Evolutionary conservation across 768 basidiomycete species (phyloP).

Genomic region (Lentinula sp.): DNA sequence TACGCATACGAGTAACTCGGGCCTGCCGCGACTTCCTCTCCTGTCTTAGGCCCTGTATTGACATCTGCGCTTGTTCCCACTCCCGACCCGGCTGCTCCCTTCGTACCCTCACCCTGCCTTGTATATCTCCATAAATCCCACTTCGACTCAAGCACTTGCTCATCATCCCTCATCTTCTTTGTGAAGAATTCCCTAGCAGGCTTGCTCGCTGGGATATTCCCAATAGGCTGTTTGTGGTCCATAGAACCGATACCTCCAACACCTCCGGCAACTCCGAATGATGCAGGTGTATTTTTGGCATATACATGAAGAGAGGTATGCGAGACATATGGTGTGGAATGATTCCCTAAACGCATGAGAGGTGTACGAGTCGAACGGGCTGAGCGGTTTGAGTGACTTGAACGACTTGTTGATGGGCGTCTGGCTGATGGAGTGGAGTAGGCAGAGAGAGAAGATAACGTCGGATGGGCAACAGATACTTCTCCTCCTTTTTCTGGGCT

Average conservation of each 20-base stretch:
- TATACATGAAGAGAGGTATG: slow-evolving; percentile 7
- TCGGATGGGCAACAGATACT: slow-evolving; percentile 14
- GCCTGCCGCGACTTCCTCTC: neutral
- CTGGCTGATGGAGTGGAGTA: slow-evolving; percentile 16
- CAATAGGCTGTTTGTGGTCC: slow-evolving; percentile 45
- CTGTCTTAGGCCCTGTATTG: neutral
- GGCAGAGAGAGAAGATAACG: neutral
- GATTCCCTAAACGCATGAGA: slow-evolving; percentile 63
- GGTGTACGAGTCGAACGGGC: slow-evolving; percentile 22
- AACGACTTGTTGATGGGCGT: neutral
- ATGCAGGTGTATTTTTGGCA: neutral
- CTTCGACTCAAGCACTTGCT: slow-evolving; percentile 27
- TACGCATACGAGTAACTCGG: neutral
- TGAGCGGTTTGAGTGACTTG: neutral
- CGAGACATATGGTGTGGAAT: slow-evolving; percentile 61
- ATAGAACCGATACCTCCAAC: neutral
- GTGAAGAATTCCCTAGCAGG: slow-evolving; percentile 43
- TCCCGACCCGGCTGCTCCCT: neutral
- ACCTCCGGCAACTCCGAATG: neutral
- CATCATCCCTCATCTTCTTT: slow-evolving; percentile 26
- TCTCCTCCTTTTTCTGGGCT: slow-evolving; percentile 22
- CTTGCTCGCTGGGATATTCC: slow-evolving; percentile 36
- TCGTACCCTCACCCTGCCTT: slow-evolving; percentile 19
- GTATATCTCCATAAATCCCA: slow-evolving; percentile 43
- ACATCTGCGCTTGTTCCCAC: neutral